phyloP scores from a whole-genome alignment of 805 yeast species.

The Saccharomycopsis sp. region DNA sequence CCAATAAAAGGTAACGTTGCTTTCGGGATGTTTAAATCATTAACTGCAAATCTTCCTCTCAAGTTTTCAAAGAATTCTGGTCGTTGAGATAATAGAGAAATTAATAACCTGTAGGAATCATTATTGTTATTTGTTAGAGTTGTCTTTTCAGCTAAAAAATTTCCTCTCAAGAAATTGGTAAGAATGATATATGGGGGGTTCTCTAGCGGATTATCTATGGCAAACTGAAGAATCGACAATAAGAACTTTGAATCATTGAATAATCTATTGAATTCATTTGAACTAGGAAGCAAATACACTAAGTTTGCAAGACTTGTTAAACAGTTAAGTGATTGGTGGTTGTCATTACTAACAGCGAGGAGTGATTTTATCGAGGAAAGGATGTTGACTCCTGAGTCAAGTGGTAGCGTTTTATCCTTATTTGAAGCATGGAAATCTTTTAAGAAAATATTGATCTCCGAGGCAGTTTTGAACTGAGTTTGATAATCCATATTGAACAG shows the following conservation, averaged over 20 bases:
- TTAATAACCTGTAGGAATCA: constrained; percentile 6
- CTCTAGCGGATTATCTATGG: constrained; percentile 5
- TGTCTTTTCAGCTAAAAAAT: constrained; percentile 13
- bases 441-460: constrained; percentile 7
- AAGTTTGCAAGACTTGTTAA: constrained; percentile 4
- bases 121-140: constrained; percentile 8
- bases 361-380: constrained; percentile 4
- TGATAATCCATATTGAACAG: too few relatives aligned
- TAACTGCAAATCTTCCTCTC: constrained; percentile 1
- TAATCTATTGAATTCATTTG: constrained; percentile 10
- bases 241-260: constrained; percentile 16
- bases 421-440: background rate
- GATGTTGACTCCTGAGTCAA: constrained; percentile 5
- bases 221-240: constrained; percentile 4
- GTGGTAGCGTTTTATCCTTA: constrained; percentile 6
- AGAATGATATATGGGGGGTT: constrained; percentile 9
- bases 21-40: constrained; percentile 3
- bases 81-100: constrained; percentile 1
- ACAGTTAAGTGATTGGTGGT: background rate
- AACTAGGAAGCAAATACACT: constrained; percentile 11
- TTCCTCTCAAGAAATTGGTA: constrained; percentile 16
- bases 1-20: constrained; percentile 8
- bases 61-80: constrained; percentile 2
- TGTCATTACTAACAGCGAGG: constrained; percentile 2
- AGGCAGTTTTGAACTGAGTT: too few relatives aligned